A percentile compares a stretch with the other conserved stretches of the same genome.
Conservation (phyloP, 495 filamentous ascomycete genomes). For the Glarea lozoyensis region DNA sequence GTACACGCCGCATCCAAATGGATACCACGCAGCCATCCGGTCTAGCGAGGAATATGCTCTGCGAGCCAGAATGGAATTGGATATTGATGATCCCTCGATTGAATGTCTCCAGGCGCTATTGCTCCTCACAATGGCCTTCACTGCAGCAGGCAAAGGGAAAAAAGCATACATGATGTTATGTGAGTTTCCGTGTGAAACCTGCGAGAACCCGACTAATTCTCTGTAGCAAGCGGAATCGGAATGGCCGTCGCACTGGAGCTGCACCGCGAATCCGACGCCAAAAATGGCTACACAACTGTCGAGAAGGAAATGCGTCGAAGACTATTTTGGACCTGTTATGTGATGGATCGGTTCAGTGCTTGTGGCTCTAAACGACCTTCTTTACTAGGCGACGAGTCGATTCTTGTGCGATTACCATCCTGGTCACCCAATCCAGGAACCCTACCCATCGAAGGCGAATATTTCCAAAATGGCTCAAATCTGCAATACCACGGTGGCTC, state of each 20-base stretch:
- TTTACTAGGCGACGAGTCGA: slow-evolving; percentile 64
- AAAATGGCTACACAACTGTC: slow-evolving; percentile 32
- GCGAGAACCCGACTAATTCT: neutral
- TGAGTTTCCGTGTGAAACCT: slow-evolving; percentile 29
- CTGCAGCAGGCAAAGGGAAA: slow-evolving; percentile 69
- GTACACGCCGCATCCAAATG: slow-evolving; percentile 53
- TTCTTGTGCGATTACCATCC: slow-evolving; percentile 62
- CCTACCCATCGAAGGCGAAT: slow-evolving; percentile 52
- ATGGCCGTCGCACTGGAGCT: slow-evolving; percentile 75
- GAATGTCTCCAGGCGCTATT: slow-evolving; percentile 67
- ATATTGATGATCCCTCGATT: slow-evolving; percentile 69
- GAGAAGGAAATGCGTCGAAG: slow-evolving; percentile 67
- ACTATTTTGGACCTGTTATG: slow-evolving; percentile 78
- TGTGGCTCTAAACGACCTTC: slow-evolving; percentile 73
- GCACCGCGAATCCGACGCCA: slow-evolving; percentile 57
- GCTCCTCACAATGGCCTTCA: slow-evolving; percentile 66
- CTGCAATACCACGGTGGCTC: slow-evolving; percentile 33
- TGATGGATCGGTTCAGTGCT: slow-evolving; percentile 70
- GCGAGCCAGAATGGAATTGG: slow-evolving; percentile 57
- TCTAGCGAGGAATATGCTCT: slow-evolving; percentile 59
- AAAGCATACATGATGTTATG: slow-evolving; percentile 79
- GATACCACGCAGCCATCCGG: slow-evolving; percentile 46
- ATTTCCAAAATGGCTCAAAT: slow-evolving; percentile 53
- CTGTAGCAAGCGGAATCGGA: slow-evolving; percentile 62
- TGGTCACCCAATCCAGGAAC: slow-evolving; percentile 15